phyloP scores from a whole-genome alignment of 768 basidiomycete species.

The Lactarius pseudohatsudake region DNA sequence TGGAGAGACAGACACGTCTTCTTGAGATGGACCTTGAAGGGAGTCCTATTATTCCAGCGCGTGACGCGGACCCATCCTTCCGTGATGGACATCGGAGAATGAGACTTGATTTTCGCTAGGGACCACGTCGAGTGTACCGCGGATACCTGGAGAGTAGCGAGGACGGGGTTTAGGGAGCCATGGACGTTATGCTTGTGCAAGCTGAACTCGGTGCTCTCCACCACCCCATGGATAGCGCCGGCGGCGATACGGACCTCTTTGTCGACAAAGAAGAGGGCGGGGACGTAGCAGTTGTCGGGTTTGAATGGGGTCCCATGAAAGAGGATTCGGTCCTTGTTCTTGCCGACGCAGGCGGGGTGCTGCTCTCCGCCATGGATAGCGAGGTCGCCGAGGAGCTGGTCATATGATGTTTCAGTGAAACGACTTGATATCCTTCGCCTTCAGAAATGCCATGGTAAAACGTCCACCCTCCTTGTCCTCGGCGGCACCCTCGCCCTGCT shows the following conservation, averaged over 20 bases:
- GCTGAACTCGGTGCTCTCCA: constrained; percentile 61
- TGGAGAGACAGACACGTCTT: constrained; percentile 47
- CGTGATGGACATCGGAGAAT: constrained; percentile 36
- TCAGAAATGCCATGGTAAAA: constrained; percentile 58
- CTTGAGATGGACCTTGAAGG: constrained; percentile 55
- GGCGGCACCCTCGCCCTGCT: constrained; percentile 51
- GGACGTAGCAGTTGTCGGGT: constrained; percentile 48
- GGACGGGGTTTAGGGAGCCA: constrained; percentile 55
- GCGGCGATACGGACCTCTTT: constrained; percentile 51
- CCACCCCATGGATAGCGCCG: constrained; percentile 62
- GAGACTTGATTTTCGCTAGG: constrained; percentile 44
- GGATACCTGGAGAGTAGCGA: constrained; percentile 51
- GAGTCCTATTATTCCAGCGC: constrained; percentile 54
- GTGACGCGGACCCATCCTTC: constrained; percentile 56
- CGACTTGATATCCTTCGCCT: constrained; percentile 44
- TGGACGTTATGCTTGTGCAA: constrained; percentile 60
- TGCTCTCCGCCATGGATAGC: constrained; percentile 44
- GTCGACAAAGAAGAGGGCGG: constrained; percentile 38
- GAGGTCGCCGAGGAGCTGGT: constrained; percentile 48
- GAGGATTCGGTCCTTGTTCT: constrained; percentile 47
- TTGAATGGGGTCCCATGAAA: constrained; percentile 59
- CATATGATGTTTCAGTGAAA: constrained; percentile 56
- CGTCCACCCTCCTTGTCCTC: constrained; percentile 64
- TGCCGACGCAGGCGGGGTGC: constrained; percentile 51
- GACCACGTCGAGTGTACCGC: constrained; percentile 62